These are phyloP conservation scores for Trichoderma sp. DNA, from an alignment of 2,329 filamentous ascomycete genomes.

Conservation along the genomic window DNA sequence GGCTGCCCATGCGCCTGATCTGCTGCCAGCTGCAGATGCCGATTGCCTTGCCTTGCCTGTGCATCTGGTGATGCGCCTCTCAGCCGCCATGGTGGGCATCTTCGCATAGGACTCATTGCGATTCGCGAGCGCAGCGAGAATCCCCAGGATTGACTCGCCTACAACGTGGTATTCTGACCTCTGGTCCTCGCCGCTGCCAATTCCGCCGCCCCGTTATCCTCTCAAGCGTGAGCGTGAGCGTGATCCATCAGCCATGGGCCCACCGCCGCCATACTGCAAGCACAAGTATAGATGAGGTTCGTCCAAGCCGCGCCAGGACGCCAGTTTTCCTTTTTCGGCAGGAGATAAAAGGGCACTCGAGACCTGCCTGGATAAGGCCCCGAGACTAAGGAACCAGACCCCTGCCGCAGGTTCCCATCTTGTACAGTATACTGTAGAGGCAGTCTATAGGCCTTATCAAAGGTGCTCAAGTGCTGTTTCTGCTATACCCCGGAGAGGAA, in stretches of 20 bases:
- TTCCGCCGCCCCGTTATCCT: background rate
- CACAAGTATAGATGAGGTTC: background rate
- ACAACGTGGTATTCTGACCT: conserved; percentile 11
- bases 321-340: conserved; percentile 12
- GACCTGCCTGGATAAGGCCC: conserved; percentile 20
- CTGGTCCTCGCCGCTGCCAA: background rate
- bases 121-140: background rate
- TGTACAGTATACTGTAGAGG: background rate
- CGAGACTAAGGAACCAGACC: conserved; percentile 8
- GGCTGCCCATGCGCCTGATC: conserved; percentile 4
- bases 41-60: background rate
- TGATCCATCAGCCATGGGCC: background rate
- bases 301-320: background rate
- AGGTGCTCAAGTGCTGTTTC: background rate
- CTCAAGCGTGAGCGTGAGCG: background rate
- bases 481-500: background rate
- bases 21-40: background rate
- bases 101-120: background rate
- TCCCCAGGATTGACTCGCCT: background rate
- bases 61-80: background rate
- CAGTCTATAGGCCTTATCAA: background rate
- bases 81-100: background rate
- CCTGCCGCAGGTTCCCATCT: conserved; percentile 4
- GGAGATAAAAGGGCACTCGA: background rate
- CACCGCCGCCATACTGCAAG: background rate